Conservation (phyloP, 306 rosid genomes). For the Corylus americana region DNA sequence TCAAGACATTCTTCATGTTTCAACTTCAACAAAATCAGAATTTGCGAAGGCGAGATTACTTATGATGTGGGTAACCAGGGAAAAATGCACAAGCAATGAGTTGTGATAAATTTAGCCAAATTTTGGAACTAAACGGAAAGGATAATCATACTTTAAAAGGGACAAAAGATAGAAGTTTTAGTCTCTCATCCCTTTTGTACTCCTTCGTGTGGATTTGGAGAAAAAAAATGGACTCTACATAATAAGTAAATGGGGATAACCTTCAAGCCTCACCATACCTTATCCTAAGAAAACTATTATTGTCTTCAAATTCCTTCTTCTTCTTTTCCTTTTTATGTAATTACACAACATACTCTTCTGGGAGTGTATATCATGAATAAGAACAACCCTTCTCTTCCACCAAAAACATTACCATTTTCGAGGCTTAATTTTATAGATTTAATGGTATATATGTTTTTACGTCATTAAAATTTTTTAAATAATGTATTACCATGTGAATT, state of each 20-base stretch:
- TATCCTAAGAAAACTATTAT: conserved; percentile 8
- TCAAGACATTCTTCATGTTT: not conserved
- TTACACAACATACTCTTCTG: not conserved
- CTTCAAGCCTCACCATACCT: conserved; percentile 17
- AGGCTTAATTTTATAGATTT: not conserved
- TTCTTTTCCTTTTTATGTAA: not conserved
- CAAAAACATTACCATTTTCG: not conserved
- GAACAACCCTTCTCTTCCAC: not conserved
- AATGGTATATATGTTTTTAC: too few species aligned
- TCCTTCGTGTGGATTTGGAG: conserved; percentile 23
- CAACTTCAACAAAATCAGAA: not conserved
- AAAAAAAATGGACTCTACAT: conserved; percentile 15
- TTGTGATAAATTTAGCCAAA: not conserved
- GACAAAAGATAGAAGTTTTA: conserved; percentile 3
- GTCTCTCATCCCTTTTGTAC: conserved; percentile 9
- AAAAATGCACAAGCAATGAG: not conserved
- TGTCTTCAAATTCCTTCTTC: not conserved
- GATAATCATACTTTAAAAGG: not conserved
- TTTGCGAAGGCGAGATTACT: not conserved
- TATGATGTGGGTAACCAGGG: not conserved
- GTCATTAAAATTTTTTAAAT: too few species aligned
- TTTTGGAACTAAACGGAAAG: conserved; percentile 5
- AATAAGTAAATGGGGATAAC: conserved; percentile 31
- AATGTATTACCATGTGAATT: too few species aligned
- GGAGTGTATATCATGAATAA: not conserved